These are phyloP conservation scores for Aristolochia californica DNA, from an alignment of 164 flowering plant species.

Conservation along the genomic window DNA sequence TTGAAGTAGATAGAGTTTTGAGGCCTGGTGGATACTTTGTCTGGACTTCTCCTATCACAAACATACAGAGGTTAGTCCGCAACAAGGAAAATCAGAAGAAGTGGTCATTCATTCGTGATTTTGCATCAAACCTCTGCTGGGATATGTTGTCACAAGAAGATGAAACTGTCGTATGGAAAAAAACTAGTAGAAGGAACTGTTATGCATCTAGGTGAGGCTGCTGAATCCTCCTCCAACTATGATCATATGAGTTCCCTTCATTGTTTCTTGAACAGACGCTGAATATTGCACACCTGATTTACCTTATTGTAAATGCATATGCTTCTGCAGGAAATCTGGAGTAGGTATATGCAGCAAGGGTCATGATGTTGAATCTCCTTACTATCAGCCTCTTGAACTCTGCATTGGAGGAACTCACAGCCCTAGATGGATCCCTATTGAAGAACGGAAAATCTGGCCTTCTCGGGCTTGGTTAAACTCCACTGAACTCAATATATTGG, in stretches of 20 bases:
- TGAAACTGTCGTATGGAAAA: constrained; percentile 94
- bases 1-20: constrained; percentile 88
- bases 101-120: constrained; percentile 52
- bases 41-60: constrained; percentile 88
- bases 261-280: neutral
- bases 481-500: constrained; percentile 54
- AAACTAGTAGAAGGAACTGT: constrained; percentile 60
- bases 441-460: constrained; percentile 68
- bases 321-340: constrained; percentile 57
- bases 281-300: constrained; percentile 5
- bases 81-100: constrained; percentile 56
- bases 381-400: constrained; percentile 71
- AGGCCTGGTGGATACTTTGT: constrained; percentile 98
- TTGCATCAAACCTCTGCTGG: constrained; percentile 80
- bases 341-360: constrained; percentile 54
- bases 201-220: constrained; percentile 60
- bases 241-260: neutral
- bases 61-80: constrained; percentile 36
- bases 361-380: constrained; percentile 76
- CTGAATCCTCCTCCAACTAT: neutral
- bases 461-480: constrained; percentile 48
- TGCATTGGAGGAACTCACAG: constrained; percentile 86
- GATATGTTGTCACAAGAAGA: constrained; percentile 84
- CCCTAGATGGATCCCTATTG: constrained; percentile 83
- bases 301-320: constrained; percentile 9